Evolutionary conservation across 2,329 filamentous ascomycete genomes (phyloP).

Genomic region (Hypomyces rosellus): DNA sequence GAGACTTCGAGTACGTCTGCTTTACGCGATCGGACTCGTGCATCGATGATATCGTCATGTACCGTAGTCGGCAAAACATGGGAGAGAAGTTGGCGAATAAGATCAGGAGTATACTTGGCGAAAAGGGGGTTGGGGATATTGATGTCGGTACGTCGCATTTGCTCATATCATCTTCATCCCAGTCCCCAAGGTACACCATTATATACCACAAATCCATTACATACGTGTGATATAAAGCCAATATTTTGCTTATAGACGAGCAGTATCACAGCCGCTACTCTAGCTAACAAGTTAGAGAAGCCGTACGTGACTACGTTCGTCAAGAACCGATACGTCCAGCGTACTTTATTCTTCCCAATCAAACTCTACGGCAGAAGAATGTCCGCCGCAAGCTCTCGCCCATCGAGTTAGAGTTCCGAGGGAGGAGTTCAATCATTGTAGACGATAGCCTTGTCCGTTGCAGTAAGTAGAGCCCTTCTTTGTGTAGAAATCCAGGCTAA

Average conservation of each 20-base stretch:
- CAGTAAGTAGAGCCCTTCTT: not conserved
- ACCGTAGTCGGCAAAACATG: slow-evolving; percentile 81
- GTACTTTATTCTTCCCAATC: slow-evolving; percentile 75
- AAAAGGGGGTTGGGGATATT: slow-evolving; percentile 66
- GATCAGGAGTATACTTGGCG: slow-evolving; percentile 59
- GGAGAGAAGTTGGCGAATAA: slow-evolving; percentile 71
- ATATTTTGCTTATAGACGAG: slow-evolving; percentile 50
- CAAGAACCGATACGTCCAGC: slow-evolving; percentile 84
- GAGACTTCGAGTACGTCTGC: slow-evolving; percentile 73
- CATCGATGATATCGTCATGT: slow-evolving; percentile 84
- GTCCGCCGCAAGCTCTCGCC: slow-evolving; percentile 86
- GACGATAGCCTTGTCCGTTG: slow-evolving; percentile 85
- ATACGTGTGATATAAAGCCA: not conserved
- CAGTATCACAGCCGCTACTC: slow-evolving; percentile 70
- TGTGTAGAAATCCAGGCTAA: too few species aligned
- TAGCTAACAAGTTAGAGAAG: slow-evolving; percentile 69
- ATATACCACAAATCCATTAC: too few species aligned
- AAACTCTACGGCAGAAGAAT: slow-evolving; percentile 73
- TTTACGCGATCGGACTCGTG: slow-evolving; percentile 75
- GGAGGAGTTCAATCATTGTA: slow-evolving; percentile 72
- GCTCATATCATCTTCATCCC: slow-evolving; percentile 46
- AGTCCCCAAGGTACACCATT: slow-evolving; percentile 42
- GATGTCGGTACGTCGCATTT: slow-evolving; percentile 46
- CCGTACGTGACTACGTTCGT: slow-evolving; percentile 78
- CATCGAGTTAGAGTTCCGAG: slow-evolving; percentile 78